phyloP scores from a whole-genome alignment of 192 early-diverging fungal species.

The Linnemannia elongata region DNA sequence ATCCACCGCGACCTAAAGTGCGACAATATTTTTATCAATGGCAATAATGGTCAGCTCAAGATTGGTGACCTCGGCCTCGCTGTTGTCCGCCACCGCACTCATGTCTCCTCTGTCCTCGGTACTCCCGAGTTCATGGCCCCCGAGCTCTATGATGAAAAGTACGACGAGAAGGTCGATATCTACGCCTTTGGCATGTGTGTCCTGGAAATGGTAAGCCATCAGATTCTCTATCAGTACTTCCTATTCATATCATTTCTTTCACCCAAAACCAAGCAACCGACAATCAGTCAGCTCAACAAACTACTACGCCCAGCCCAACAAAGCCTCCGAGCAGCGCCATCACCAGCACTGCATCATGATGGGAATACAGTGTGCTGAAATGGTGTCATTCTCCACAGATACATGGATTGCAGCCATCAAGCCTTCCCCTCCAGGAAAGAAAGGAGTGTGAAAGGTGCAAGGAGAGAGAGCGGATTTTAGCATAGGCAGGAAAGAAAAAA shows the following conservation, averaged over 20 bases:
- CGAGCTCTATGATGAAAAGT: slow-evolving; percentile 88
- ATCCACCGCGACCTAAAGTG: slow-evolving; percentile 80
- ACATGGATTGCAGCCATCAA: not conserved
- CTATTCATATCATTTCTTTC: slow-evolving; percentile 2
- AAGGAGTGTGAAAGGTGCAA: not conserved
- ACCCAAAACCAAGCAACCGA: not conserved
- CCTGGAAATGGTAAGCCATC: slow-evolving; percentile 61
- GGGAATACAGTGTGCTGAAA: not conserved
- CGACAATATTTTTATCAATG: slow-evolving; percentile 89
- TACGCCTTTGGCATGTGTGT: slow-evolving; percentile 90
- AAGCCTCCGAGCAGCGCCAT: not conserved
- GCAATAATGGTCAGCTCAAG: slow-evolving; percentile 84
- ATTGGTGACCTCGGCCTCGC: slow-evolving; percentile 87
- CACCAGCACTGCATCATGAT: not conserved
- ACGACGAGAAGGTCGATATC: slow-evolving; percentile 89
- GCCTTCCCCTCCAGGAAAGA: not conserved
- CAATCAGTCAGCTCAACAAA: not conserved
- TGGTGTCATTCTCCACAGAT: not conserved
- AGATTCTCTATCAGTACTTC: not conserved
- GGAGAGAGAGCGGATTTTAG: not conserved
- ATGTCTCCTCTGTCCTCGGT: slow-evolving; percentile 75
- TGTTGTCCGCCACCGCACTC: slow-evolving; percentile 68
- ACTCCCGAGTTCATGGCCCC: slow-evolving; percentile 91
- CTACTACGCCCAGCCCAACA: not conserved
- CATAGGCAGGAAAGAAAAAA: not conserved